Conservation (phyloP, 768 basidiomycete species). For the Roridomyces roridus region DNA sequence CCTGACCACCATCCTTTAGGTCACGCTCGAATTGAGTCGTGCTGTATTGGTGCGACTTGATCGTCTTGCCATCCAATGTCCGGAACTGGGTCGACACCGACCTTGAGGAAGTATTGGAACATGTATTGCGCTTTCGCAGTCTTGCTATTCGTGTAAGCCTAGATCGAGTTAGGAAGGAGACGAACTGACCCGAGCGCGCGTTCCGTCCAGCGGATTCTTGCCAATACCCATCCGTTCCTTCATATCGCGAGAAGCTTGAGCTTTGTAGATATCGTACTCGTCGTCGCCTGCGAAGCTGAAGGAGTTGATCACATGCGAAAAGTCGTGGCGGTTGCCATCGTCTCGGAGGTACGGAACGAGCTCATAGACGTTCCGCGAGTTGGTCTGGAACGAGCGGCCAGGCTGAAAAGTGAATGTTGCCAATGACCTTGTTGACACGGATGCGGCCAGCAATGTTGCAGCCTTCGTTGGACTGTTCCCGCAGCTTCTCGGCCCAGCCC, state of each 20-base stretch:
- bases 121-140: slow-evolving; percentile 86
- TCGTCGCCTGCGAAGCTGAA: slow-evolving; percentile 83
- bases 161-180: neutral
- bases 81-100: slow-evolving; percentile 95
- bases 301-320: slow-evolving; percentile 85
- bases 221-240: slow-evolving; percentile 75
- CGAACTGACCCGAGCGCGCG: slow-evolving; percentile 57
- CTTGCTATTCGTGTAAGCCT: slow-evolving; percentile 38
- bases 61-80: slow-evolving; percentile 79
- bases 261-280: slow-evolving; percentile 76
- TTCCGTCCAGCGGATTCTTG: slow-evolving; percentile 78
- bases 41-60: slow-evolving; percentile 94
- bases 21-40: slow-evolving; percentile 97
- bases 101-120: slow-evolving; percentile 99
- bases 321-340: slow-evolving; percentile 89
- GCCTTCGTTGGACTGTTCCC: slow-evolving; percentile 91
- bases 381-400: slow-evolving; percentile 93
- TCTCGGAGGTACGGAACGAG: slow-evolving; percentile 95
- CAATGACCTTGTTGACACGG: slow-evolving; percentile 95
- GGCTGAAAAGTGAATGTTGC: slow-evolving; percentile 95
- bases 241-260: slow-evolving; percentile 64
- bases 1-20: slow-evolving; percentile 63
- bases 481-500: slow-evolving; percentile 93
- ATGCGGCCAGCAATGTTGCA: slow-evolving; percentile 93
- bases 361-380: slow-evolving; percentile 79